phyloP scores from a whole-genome alignment of 2,329 filamentous ascomycete species.

The Talaromyces sp. region DNA sequence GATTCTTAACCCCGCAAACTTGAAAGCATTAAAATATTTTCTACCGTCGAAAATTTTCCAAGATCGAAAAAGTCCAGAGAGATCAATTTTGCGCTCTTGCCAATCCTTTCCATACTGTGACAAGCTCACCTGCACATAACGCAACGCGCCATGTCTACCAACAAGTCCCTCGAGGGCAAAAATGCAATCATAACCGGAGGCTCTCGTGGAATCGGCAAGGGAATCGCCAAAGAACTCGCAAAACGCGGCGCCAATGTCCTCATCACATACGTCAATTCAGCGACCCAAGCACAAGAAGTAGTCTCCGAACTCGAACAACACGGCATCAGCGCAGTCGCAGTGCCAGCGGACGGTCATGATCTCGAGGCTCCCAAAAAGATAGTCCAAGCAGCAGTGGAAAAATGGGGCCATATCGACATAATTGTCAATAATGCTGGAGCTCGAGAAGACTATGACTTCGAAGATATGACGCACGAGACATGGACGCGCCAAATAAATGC shows the following conservation, averaged over 20 bases:
- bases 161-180: slow-evolving; percentile 26
- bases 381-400: slow-evolving; percentile 3
- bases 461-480: slow-evolving; percentile 1
- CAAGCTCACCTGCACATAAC: too few species aligned
- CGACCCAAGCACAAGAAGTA: neutral
- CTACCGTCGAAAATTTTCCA: too few species aligned
- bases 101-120: too few species aligned
- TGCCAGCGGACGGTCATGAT: slow-evolving; percentile 4
- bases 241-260: slow-evolving; percentile 46
- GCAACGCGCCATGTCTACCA: too few species aligned
- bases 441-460: slow-evolving; percentile 6
- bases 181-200: slow-evolving; percentile 55
- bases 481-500: neutral
- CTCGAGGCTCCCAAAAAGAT: neutral
- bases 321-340: neutral
- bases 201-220: slow-evolving; percentile 54
- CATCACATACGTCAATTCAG: slow-evolving; percentile 6
- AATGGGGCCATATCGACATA: slow-evolving; percentile 11
- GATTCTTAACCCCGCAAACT: too few species aligned
- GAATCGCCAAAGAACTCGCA: slow-evolving; percentile 53
- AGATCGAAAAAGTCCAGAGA: too few species aligned
- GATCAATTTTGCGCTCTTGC: too few species aligned
- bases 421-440: slow-evolving; percentile 14
- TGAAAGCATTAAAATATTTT: too few species aligned
- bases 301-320: neutral